phyloP scores from a whole-genome alignment of 352 stramenopile species.

The Pythium angustatum region DNA sequence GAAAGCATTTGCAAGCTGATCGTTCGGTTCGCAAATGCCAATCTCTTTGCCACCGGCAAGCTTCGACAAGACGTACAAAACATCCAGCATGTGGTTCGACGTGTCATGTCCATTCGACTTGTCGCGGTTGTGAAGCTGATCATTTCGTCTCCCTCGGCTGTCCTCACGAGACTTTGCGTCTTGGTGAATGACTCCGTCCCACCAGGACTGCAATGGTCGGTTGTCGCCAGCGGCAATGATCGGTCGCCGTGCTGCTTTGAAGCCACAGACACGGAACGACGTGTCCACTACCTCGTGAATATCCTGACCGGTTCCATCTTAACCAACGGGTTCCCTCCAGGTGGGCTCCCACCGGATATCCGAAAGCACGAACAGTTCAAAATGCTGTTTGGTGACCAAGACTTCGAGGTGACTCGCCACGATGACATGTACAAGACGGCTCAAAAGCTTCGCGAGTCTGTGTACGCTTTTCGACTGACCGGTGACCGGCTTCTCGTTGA shows the following conservation, averaged over 20 bases:
- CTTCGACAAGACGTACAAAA: not conserved
- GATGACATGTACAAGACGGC: not conserved
- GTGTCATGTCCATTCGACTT: not conserved
- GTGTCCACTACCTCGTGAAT: not conserved
- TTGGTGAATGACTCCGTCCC: not conserved
- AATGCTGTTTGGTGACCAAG: slow-evolving; percentile 6
- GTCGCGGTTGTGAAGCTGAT: not conserved
- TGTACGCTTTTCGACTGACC: not conserved
- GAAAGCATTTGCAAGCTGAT: slow-evolving; percentile 7
- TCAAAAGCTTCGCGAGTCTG: not conserved
- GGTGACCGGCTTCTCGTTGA: not conserved
- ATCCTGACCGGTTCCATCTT: not conserved
- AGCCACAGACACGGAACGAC: not conserved
- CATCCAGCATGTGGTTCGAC: not conserved
- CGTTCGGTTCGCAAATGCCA: not conserved
- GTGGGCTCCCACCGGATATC: not conserved
- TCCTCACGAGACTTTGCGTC: not conserved
- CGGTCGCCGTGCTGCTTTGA: slow-evolving; percentile 4
- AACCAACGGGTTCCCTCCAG: not conserved
- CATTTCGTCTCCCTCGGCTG: not conserved
- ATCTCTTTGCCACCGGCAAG: slow-evolving; percentile 7
- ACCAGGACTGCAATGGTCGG: not conserved
- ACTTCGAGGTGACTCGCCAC: slow-evolving; percentile 2
- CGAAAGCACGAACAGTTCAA: not conserved
- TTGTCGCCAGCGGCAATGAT: not conserved